Evolutionary conservation across 345 rosid genomes (phyloP).

Genomic region (Linum lewisii): DNA sequence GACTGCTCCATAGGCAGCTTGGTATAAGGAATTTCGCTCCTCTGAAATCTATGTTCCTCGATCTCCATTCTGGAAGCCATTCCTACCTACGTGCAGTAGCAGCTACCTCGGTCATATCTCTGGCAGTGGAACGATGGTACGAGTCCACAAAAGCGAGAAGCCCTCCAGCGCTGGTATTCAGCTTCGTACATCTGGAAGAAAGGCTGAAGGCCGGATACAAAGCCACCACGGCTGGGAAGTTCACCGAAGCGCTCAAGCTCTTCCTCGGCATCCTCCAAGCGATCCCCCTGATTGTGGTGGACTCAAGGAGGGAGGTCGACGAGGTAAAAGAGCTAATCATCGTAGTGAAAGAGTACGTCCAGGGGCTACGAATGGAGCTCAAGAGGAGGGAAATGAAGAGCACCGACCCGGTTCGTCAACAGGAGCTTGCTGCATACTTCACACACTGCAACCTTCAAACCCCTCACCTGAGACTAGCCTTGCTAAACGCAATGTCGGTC

Average conservation of each 20-base stretch:
- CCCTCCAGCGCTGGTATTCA: constrained; percentile 70
- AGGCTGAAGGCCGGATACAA: constrained; percentile 84
- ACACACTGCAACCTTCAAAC: constrained; percentile 85
- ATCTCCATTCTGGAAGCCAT: constrained; percentile 71
- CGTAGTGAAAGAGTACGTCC: constrained; percentile 74
- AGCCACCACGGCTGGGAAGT: constrained; percentile 75
- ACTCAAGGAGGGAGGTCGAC: constrained; percentile 93
- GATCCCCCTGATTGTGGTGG: constrained; percentile 82
- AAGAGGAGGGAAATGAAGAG: constrained; percentile 70
- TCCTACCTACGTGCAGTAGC: constrained; percentile 62
- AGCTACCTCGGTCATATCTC: constrained; percentile 70
- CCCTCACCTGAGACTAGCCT: constrained; percentile 75
- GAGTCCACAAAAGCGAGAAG: constrained; percentile 83
- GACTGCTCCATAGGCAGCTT: constrained; percentile 78
- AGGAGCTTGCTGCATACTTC: constrained; percentile 96
- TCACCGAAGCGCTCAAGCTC: constrained; percentile 63
- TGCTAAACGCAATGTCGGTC: constrained; percentile 64
- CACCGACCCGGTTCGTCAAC: constrained; percentile 64
- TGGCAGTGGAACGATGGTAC: constrained; percentile 75
- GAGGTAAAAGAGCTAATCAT: constrained; percentile 76
- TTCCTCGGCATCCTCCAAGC: constrained; percentile 80
- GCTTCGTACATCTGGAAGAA: constrained; percentile 75
- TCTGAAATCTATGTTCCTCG: constrained; percentile 59
- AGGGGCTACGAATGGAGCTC: constrained; percentile 76
- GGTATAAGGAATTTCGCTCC: constrained; percentile 75